A percentile compares a stretch with the other conserved stretches of the same genome.
Conservation (phyloP, 257 asterid species). For the Nicotiana paniculata region DNA sequence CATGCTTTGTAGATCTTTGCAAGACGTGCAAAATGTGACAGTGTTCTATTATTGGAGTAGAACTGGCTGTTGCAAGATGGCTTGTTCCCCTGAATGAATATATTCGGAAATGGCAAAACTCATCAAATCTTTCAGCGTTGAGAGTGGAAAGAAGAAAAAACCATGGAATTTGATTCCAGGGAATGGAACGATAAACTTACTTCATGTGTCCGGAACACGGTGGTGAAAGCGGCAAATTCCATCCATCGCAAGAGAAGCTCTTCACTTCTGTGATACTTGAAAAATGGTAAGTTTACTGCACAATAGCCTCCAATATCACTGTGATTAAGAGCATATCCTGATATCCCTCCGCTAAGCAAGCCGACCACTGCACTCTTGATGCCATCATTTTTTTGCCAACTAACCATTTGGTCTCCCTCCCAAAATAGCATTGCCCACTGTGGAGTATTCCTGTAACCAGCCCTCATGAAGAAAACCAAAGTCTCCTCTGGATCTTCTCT, state of each 20-base stretch:
- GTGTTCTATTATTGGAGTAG: constrained; percentile 71
- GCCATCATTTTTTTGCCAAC: constrained; percentile 97
- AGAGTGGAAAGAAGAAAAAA: not conserved
- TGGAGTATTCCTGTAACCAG: constrained; percentile 79
- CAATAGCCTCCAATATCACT: constrained; percentile 97
- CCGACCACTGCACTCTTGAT: constrained; percentile 91
- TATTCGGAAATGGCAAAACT: not conserved
- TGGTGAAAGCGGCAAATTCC: constrained; percentile 88
- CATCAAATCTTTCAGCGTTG: not conserved
- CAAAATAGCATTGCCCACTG: constrained; percentile 83
- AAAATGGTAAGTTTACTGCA: constrained; percentile 61
- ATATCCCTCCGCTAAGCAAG: constrained; percentile 75
- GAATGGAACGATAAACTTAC: constrained; percentile 30
- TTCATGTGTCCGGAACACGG: constrained; percentile 88
- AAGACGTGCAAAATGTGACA: constrained; percentile 70
- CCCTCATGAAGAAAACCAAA: constrained; percentile 92
- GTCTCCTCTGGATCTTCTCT: constrained; percentile 35
- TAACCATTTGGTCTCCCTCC: constrained; percentile 99
- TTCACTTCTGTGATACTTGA: constrained; percentile 72
- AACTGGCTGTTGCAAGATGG: constrained; percentile 75
- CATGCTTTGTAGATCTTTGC: constrained; percentile 86
- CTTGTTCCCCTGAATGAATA: constrained; percentile 63
- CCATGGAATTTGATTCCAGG: not conserved
- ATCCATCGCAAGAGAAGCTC: constrained; percentile 90
- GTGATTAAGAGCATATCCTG: constrained; percentile 88